Conservation (phyloP, 805 yeast genomes). For the Lipomyces starkeyi region DNA sequence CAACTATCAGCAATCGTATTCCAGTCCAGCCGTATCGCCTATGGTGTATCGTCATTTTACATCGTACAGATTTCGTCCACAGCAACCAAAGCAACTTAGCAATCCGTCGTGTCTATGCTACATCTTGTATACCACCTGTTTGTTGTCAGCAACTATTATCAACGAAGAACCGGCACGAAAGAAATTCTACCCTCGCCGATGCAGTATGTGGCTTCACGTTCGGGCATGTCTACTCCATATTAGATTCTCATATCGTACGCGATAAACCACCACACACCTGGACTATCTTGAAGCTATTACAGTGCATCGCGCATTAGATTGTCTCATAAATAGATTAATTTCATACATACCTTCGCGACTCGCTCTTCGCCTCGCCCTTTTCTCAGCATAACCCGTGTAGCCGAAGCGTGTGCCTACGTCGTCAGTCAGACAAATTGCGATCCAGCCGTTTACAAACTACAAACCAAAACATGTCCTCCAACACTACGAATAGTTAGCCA, state of each 20-base stretch:
- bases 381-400: conserved; percentile 72
- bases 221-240: conserved; percentile 65
- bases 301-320: not conserved
- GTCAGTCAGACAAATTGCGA: not conserved
- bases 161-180: not conserved
- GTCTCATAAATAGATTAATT: not conserved
- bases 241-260: not conserved
- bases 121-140: conserved; percentile 37
- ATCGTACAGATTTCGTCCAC: not conserved
- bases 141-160: conserved; percentile 6
- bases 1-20: not conserved
- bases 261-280: conserved; percentile 42
- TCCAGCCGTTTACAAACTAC: conserved; percentile 3
- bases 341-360: conserved; percentile 60
- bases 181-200: conserved; percentile 58
- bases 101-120: conserved; percentile 12
- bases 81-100: conserved; percentile 13
- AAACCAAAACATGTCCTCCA: conserved; percentile 78
- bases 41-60: not conserved
- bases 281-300: conserved; percentile 66
- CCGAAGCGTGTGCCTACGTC: conserved; percentile 57
- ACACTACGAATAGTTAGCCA: conserved; percentile 47
- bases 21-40: not conserved
- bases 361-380: conserved; percentile 82
- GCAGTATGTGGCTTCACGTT: conserved; percentile 75